These are phyloP conservation scores for Thraustochytrium striatum DNA, from an alignment of 352 stramenopile species.

Conservation along the genomic window DNA sequence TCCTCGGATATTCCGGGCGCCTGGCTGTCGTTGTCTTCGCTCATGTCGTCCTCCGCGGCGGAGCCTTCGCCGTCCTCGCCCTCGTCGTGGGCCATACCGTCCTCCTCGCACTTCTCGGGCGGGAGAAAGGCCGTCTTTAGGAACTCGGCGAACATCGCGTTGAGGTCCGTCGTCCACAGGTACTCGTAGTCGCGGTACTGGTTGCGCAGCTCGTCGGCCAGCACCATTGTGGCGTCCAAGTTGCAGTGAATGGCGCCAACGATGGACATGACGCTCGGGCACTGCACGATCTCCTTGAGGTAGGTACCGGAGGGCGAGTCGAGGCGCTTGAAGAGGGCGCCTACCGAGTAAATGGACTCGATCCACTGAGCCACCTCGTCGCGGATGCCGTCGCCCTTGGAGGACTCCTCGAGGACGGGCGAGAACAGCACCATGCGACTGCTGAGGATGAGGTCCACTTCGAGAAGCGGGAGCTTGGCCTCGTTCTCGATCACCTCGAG, in stretches of 20 bases:
- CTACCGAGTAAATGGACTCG: conserved; percentile 90
- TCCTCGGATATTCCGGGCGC: background rate
- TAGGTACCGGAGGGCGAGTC: conserved; percentile 93
- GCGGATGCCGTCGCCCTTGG: conserved; percentile 53
- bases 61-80: conserved; percentile 53
- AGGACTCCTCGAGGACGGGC: conserved; percentile 57
- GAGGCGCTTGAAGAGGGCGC: conserved; percentile 88
- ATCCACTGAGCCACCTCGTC: conserved; percentile 72
- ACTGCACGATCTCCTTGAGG: conserved; percentile 89
- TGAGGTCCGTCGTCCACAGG: conserved; percentile 90
- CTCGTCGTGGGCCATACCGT: background rate
- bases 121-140: conserved; percentile 68
- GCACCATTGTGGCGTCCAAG: conserved; percentile 82
- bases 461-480: conserved; percentile 83
- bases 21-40: conserved; percentile 5
- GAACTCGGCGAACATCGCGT: conserved; percentile 85
- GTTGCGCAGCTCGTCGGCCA: conserved; percentile 78
- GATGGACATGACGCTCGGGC: conserved; percentile 88
- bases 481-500: conserved; percentile 63
- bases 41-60: conserved; percentile 62
- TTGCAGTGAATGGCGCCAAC: conserved; percentile 89
- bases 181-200: conserved; percentile 92
- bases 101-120: background rate
- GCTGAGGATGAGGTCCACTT: conserved; percentile 91
- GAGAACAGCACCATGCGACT: conserved; percentile 74